Evolutionary conservation across 2,329 filamentous ascomycete species (phyloP).

Genomic region (Sarocladium oryzae): DNA sequence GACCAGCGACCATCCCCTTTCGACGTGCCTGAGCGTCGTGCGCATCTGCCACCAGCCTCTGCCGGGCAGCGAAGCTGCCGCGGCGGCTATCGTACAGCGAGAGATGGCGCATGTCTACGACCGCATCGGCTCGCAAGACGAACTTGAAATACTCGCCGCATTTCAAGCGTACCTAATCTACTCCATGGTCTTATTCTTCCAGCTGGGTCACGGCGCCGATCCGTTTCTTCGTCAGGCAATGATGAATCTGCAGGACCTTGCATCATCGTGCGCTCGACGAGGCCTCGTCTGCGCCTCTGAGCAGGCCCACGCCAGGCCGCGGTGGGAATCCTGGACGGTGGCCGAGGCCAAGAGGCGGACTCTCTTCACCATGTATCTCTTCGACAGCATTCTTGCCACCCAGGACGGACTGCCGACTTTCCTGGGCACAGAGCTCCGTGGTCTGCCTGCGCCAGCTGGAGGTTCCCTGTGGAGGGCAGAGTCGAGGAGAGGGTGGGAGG

Average conservation of each 20-base stretch:
- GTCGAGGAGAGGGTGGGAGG: slow-evolving; percentile 33
- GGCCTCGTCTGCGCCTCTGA: slow-evolving; percentile 41
- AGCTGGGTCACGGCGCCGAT: slow-evolving; percentile 13
- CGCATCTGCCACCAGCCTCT: slow-evolving; percentile 31
- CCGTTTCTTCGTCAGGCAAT: slow-evolving; percentile 34
- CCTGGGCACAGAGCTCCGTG: slow-evolving; percentile 40
- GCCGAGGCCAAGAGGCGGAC: slow-evolving; percentile 46
- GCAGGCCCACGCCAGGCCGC: slow-evolving; percentile 28
- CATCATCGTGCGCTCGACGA: slow-evolving; percentile 29
- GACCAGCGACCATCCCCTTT: slow-evolving; percentile 23
- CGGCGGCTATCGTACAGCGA: slow-evolving; percentile 27
- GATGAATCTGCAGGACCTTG: slow-evolving; percentile 44
- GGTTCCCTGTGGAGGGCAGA: slow-evolving; percentile 37
- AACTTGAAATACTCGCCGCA: slow-evolving; percentile 19
- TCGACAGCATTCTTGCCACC: slow-evolving; percentile 41
- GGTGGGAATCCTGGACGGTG: slow-evolving; percentile 48
- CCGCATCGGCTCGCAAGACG: slow-evolving; percentile 18
- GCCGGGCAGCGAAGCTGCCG: slow-evolving; percentile 23
- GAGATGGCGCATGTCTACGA: slow-evolving; percentile 37
- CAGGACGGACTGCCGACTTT: slow-evolving; percentile 38
- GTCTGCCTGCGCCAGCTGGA: slow-evolving; percentile 33
- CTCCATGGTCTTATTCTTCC: slow-evolving; percentile 40
- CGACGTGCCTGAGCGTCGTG: slow-evolving; percentile 34
- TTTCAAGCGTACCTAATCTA: slow-evolving; percentile 52
- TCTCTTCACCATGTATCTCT: slow-evolving; percentile 45